Conservation (phyloP, 2,329 filamentous ascomycete genomes). For the Hypoxylon sp. region DNA sequence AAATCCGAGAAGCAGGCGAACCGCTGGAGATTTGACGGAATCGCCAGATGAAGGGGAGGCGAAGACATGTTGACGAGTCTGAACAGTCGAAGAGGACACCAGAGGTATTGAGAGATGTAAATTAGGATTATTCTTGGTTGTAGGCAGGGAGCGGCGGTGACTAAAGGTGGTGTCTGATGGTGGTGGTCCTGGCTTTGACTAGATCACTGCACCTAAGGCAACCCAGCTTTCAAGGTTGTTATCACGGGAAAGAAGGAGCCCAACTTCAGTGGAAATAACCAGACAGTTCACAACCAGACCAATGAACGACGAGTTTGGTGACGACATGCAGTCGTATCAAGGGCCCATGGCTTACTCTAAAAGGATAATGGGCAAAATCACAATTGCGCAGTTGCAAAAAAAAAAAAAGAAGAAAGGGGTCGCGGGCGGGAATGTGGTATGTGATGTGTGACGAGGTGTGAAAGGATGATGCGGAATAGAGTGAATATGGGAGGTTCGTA, state of each 20-base stretch:
- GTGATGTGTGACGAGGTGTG: slow-evolving; percentile 4
- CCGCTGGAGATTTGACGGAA: slow-evolving; percentile 46
- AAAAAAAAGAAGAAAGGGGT: not conserved
- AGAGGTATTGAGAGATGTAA: slow-evolving; percentile 6
- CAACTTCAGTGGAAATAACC: slow-evolving; percentile 12
- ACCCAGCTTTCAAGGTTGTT: slow-evolving; percentile 5
- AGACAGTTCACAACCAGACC: slow-evolving; percentile 30
- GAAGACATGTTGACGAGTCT: slow-evolving; percentile 19
- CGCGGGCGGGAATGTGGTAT: not conserved
- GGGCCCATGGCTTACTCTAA: slow-evolving; percentile 19
- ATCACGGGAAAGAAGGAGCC: slow-evolving; percentile 10
- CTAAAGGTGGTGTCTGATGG: slow-evolving; percentile 18
- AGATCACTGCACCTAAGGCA: slow-evolving; percentile 2
- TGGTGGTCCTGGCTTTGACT: slow-evolving; percentile 21
- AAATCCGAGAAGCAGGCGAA: slow-evolving; percentile 49
- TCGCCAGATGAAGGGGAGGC: slow-evolving; percentile 41
- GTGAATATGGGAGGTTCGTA: not conserved
- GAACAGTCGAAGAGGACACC: slow-evolving; percentile 1
- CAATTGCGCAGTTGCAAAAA: slow-evolving; percentile 1
- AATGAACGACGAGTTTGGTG: slow-evolving; percentile 25
- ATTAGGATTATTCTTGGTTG: slow-evolving; percentile 3
- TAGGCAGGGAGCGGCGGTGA: slow-evolving; percentile 3
- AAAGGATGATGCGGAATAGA: slow-evolving; percentile 1
- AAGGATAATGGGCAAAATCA: slow-evolving; percentile 11
- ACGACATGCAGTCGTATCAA: slow-evolving; percentile 31